Evolutionary conservation across 805 yeast genomes (phyloP), one percentile per base, ranked within the genome.

Genomic region (Pichia deserticola): DNA sequence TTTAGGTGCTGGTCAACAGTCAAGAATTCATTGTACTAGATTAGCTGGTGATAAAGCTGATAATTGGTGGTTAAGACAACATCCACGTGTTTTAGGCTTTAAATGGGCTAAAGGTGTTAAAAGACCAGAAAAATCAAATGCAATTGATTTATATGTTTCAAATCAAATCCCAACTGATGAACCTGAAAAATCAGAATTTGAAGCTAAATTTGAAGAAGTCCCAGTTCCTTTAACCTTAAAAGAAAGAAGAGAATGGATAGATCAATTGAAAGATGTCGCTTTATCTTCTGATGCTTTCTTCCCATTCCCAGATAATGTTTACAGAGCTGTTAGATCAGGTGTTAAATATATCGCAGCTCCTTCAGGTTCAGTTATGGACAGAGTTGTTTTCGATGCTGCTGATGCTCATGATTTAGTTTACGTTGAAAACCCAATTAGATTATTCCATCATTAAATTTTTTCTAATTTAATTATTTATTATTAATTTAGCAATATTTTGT

Each of bases 11-110:
- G 99, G 99, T 58, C 99, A 93, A 77, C 99, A 93, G 75, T 89
- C 97, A 50, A 84, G 99, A 75, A 93, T 93, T 65, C 99, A 93
- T 76, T 93, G 99, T 76, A 93, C 99, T 45, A 85, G 99, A 75
- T 80, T 93, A 60, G 99, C 99, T 47, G 99, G 99, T 68, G 99
- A 93, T 66, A 93, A 93, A 78, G 97, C 98, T 58, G 97, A 93
- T 71, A 90, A 90, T 80, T 93, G 98, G 98, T 93, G 99, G 99
- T 79, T 93, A 65, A 86, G 99, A 77, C 98, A 93, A 72, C 99
- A 93, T 72, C 98, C 98, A 59, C 81, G 76, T 67, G 98, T 93
- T 8, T 74, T 93, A 52, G 93, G 74, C 28, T 86, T 93, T 81
- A 80, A 92, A 74, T 93, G 98, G 98, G 95, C 96, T 56, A 89